Evolutionary conservation across 2,329 filamentous ascomycete genomes (phyloP), one percentile per base, ranked within the genome.

Genomic region (Laburnicola sp.): DNA sequence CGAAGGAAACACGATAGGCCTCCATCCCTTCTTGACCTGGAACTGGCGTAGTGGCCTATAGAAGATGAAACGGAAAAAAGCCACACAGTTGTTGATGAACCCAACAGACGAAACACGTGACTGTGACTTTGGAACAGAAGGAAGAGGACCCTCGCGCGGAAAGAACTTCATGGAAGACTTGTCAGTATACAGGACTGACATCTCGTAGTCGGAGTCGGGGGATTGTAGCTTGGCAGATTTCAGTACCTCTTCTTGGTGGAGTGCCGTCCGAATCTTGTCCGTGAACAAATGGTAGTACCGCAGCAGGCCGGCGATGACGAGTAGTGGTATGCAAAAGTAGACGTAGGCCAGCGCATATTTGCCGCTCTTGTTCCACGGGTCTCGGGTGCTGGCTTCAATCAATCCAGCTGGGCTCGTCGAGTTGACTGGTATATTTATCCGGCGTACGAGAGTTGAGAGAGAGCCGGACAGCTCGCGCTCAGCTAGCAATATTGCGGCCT

Each of bases 261-360:
- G 84, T 56, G 91, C 92, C 60, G 92, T 89, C 60, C 92, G 85
- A 59, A 96, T 90, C 76, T 94, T 95, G 77, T 97, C 92, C 63
- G 92, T 91, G 87, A 91, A 96, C 61, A 88, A 86, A 73, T 96
- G 88, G 80, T 92, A 96, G 68, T 89, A 80, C 59, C 91, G 85
- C 68, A 93, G 78, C 8, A 87, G 65, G 8, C 88, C 76, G 3
- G 92, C 85, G 47, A 84, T 64, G 26, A 82, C 80, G 57, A 92
- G 80, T 53, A 97, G 72, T 44, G 86, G 84, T 42, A 95, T 72
- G 45, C 88, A 86, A 65, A 96, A 95, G 73, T 95, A 96, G 10
- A 93, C 90, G 85, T 91, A 96, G 50, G 87, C 90, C 45, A 90
- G 76, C 2, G 82, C 91, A 75, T 97, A 96, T 76, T 96, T 95